Evolutionary conservation across 352 stramenopile genomes (phyloP).

Genomic region (Phytophthora citricola): DNA sequence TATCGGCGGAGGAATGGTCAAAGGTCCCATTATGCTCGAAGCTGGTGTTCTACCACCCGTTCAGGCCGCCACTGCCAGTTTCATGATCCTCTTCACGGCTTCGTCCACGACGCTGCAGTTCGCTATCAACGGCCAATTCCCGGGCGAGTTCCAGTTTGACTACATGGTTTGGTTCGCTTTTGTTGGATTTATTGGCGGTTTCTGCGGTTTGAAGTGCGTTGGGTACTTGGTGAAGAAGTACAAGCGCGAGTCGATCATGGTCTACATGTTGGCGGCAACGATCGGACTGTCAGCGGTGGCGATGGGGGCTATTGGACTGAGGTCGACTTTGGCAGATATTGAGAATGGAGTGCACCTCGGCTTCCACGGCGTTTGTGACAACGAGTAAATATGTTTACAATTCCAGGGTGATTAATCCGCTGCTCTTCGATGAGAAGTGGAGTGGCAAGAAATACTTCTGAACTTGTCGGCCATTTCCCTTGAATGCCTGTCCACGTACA

Average conservation of each 20-base stretch:
- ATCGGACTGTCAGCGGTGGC: conserved; percentile 71
- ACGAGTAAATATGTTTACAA: conserved; percentile 31
- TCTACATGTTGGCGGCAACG: conserved; percentile 69
- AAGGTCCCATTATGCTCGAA: conserved; percentile 96
- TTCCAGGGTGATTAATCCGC: too few relatives aligned
- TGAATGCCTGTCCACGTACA: too few relatives aligned
- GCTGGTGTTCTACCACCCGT: conserved; percentile 93
- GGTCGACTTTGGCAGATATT: conserved; percentile 56
- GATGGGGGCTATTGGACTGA: conserved; percentile 68
- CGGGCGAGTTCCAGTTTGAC: conserved; percentile 81
- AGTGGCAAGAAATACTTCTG: too few relatives aligned
- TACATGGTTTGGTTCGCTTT: conserved; percentile 91
- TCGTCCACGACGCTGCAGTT: conserved; percentile 93
- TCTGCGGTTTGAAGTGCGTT: conserved; percentile 80
- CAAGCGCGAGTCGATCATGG: conserved; percentile 82
- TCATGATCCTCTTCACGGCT: conserved; percentile 89
- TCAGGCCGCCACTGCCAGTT: conserved; percentile 92
- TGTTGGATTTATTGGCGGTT: conserved; percentile 87
- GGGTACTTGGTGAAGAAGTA: conserved; percentile 91
- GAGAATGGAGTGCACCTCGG: conserved; percentile 60
- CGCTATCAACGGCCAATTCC: conserved; percentile 76
- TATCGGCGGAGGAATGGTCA: conserved; percentile 96
- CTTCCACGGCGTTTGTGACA: conserved; percentile 67
- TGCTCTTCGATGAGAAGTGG: too few relatives aligned
- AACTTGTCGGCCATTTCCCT: too few relatives aligned